Base-by-base conservation (phyloP, 2,329 filamentous ascomycete genomes). In the Didymella exigua region DNA sequence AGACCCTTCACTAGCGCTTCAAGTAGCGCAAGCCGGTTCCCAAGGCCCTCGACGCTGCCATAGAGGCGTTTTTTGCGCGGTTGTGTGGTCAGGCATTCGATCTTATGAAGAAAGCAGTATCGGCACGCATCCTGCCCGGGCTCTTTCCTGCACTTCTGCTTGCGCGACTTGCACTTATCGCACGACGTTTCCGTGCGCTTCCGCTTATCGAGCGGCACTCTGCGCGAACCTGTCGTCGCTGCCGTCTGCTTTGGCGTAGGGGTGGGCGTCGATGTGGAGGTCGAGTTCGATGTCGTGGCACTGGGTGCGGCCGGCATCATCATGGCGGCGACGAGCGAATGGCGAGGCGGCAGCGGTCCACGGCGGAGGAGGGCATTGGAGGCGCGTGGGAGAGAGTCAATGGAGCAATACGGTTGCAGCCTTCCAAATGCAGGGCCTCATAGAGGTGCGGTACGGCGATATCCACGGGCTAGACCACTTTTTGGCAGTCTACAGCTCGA, bases 101-200 rank as follows among this genome's bases (percentile, higher is more conserved):
- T 76, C 40, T 72, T 67, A 64, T 77, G 74, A 13, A 71, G 59
- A 34, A 73, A 51, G 65, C 78, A 80, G 67, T 80, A 78, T 33
- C 72, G 72, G 56, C 77, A 80, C 21, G 74, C 60, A 3, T 72
- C 69, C 38, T 76, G 70, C 21, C 72, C 75, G 5, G 72, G 64
- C 50, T 73, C 68, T 26, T 74, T 73, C 51, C 75, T 67, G 66
- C 78, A 80, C 63, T 79, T 79, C 54, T 79, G 77, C 63, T 79
- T 79, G 40, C 77, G 69, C 53, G 73, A 75, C 68, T 79, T 79
- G 72, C 77, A 79, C 54, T 77, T 77, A 66, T 80, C 78, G 66
- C 78, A 80, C 48, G 71, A 75, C 14, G 75, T 76, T 59, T 79
- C 78, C 45, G 78, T 78, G 21, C 77, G 70, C 59, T 79, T 78